phyloP scores from a whole-genome alignment of 164 flowering plant genomes.

The Magnolia kwangsiensis region DNA sequence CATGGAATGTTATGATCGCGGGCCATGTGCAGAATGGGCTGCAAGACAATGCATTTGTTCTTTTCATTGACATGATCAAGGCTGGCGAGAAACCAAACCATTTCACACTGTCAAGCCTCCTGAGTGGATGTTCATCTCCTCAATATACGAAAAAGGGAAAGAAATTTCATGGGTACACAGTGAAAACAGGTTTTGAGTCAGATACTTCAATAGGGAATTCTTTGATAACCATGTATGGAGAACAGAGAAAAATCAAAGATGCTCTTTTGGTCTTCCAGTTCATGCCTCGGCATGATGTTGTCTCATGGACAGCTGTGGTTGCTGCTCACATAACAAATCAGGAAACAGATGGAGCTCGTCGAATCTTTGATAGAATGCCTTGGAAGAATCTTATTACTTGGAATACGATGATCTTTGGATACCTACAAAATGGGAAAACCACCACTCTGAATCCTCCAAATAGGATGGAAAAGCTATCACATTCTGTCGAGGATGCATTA shows the following conservation, averaged over 20 bases:
- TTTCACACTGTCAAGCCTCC: constrained; percentile 1
- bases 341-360: background rate
- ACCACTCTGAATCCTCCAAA: background rate
- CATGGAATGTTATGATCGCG: too few relatives aligned
- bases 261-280: background rate
- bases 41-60: background rate
- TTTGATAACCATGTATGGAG: constrained; percentile 9
- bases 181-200: constrained; percentile 1
- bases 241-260: background rate
- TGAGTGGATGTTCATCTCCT: background rate
- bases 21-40: too few relatives aligned
- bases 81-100: background rate
- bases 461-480: background rate
- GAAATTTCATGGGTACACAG: background rate
- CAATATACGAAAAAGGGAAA: background rate
- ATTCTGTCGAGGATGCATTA: background rate
- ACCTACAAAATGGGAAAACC: background rate
- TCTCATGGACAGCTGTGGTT: constrained; percentile 10
- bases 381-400: constrained; percentile 1
- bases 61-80: constrained; percentile 7
- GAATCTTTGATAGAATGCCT: too few relatives aligned
- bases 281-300: background rate
- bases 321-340: constrained; percentile 1
- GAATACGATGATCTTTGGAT: constrained; percentile 9
- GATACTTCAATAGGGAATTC: constrained; percentile 4